These are phyloP conservation scores for Solanum medicagineum DNA, from an alignment of 257 asterid genomes.

Conservation along the genomic window DNA sequence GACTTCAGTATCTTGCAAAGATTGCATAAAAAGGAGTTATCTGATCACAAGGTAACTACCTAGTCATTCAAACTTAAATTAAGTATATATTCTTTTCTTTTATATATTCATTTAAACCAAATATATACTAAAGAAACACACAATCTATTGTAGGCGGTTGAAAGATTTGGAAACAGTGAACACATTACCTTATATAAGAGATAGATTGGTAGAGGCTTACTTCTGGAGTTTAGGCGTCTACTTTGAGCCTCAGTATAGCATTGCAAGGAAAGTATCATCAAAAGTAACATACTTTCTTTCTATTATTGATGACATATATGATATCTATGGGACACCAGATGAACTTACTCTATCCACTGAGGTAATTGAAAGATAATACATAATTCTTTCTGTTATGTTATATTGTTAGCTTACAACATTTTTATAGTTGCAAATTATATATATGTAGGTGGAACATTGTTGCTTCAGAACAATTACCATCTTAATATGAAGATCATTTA, in stretches of 20 bases:
- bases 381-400: too few relatives aligned
- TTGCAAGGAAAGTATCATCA: not conserved
- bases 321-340: not conserved
- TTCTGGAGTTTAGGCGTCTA: not conserved
- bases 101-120: too few relatives aligned
- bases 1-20: not conserved
- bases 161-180: not conserved
- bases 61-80: too few relatives aligned
- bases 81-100: too few relatives aligned
- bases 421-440: not conserved
- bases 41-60: not conserved
- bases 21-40: slow-evolving; percentile 7
- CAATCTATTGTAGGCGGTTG: not conserved
- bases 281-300: not conserved
- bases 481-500: not conserved
- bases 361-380: not conserved
- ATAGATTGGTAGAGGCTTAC: slow-evolving; percentile 22
- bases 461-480: not conserved
- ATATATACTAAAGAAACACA: too few relatives aligned
- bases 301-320: not conserved
- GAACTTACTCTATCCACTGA: not conserved
- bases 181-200: slow-evolving; percentile 18
- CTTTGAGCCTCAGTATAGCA: slow-evolving; percentile 12
- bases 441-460: not conserved
- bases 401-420: not conserved